These are phyloP conservation scores for Trebouxia sp. DNA, from an alignment of 139 green algal genomes.

Conservation along the genomic window DNA sequence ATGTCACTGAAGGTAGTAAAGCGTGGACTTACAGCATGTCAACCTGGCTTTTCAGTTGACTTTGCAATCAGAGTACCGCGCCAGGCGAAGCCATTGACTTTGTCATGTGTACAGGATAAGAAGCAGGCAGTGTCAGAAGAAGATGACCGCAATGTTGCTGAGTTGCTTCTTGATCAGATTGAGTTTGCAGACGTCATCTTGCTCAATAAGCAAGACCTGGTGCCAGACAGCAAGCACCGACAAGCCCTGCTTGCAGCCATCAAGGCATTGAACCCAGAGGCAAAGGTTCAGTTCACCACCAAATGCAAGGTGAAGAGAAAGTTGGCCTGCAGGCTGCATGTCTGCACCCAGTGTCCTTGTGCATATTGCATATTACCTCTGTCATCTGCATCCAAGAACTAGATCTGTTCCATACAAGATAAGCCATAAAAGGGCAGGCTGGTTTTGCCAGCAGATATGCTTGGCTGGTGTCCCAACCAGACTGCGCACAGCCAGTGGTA, in stretches of 20 bases:
- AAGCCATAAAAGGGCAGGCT: too few relatives aligned
- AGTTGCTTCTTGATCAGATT: conserved; percentile 74
- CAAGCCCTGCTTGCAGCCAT: neutral
- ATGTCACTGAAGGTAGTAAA: conserved; percentile 31
- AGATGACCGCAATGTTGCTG: conserved; percentile 64
- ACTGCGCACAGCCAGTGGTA: too few relatives aligned
- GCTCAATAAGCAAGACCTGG: conserved; percentile 76
- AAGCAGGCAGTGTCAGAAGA: conserved; percentile 36
- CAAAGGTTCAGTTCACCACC: neutral
- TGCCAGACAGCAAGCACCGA: neutral
- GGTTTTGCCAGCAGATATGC: too few relatives aligned
- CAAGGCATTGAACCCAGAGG: neutral
- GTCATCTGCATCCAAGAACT: conserved; percentile 57
- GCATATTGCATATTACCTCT: conserved; percentile 27
- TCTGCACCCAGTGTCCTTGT: too few relatives aligned
- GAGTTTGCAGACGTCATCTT: conserved; percentile 82
- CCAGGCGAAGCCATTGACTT: too few relatives aligned
- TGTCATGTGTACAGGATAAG: neutral
- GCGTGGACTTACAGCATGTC: neutral
- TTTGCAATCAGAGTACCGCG: neutral
- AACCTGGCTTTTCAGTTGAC: neutral
- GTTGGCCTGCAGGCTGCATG: too few relatives aligned
- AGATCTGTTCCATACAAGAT: too few relatives aligned
- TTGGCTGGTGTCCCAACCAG: conserved; percentile 42
- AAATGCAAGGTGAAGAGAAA: neutral